Percentiles rank a stretch among this genome's conserved stretches.
These are phyloP conservation scores for Litchi chinensis DNA, from an alignment of 345 rosid species.

Conservation along the genomic window DNA sequence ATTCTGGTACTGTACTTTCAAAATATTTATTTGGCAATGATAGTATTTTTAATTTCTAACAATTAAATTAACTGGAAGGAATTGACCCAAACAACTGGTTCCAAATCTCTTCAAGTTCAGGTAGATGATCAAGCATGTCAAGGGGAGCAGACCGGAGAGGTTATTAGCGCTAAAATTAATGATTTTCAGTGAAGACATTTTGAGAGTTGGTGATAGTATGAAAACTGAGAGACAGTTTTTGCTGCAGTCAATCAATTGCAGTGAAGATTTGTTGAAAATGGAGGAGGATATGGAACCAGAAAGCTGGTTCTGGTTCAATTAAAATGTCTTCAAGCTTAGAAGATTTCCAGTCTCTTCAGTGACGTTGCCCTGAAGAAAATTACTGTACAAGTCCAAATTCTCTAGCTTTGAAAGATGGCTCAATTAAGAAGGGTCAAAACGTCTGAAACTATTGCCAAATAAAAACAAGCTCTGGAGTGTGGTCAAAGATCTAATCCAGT, in stretches of 20 bases:
- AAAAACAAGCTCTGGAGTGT: background rate
- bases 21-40: background rate
- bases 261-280: constrained; percentile 1
- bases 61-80: background rate
- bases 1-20: background rate
- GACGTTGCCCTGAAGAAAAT: background rate
- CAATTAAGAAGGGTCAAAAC: background rate
- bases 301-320: constrained; percentile 15
- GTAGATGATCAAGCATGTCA: background rate
- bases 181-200: background rate
- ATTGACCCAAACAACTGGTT: background rate
- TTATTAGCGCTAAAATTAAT: background rate
- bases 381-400: background rate
- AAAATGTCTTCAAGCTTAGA: background rate
- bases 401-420: background rate
- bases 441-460: background rate
- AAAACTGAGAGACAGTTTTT: background rate
- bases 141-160: background rate
- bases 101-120: background rate
- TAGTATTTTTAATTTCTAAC: background rate
- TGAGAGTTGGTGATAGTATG: background rate
- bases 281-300: constrained; percentile 25
- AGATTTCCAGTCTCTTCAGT: background rate
- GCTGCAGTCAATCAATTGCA: background rate
- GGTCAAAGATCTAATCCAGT: background rate